A percentile compares a stretch with the other conserved stretches of the same genome.
Evolutionary conservation across 2,329 filamentous ascomycete species (phyloP).

Genomic region (Exophiala sideris): DNA sequence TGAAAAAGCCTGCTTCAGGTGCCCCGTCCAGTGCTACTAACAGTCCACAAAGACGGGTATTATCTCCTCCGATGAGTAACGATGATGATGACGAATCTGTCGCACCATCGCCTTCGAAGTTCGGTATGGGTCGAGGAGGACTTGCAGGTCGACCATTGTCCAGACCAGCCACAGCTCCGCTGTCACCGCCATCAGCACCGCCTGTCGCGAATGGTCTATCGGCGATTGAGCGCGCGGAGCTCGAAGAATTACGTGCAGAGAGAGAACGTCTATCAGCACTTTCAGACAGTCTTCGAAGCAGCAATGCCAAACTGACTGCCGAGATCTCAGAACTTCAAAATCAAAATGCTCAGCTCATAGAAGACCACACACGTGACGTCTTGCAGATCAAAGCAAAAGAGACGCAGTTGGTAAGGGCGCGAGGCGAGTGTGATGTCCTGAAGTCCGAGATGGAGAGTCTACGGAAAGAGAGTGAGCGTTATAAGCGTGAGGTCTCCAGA

Average conservation of each 20-base stretch:
- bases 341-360: conserved; percentile 92
- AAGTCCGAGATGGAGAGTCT: conserved; percentile 83
- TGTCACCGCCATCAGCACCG: conserved; percentile 52
- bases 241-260: conserved; percentile 80
- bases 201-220: conserved; percentile 64
- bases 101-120: conserved; percentile 52
- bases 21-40: conserved; percentile 27
- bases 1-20: conserved; percentile 39
- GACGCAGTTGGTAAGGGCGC: conserved; percentile 87
- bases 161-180: conserved; percentile 61
- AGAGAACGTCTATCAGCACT: conserved; percentile 74
- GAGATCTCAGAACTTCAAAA: conserved; percentile 94
- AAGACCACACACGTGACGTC: conserved; percentile 93
- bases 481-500: conserved; percentile 76
- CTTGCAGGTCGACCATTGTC: conserved; percentile 81
- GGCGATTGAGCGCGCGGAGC: conserved; percentile 81
- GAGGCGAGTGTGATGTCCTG: conserved; percentile 83
- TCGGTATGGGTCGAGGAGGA: conserved; percentile 68
- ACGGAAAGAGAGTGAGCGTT: conserved; percentile 80
- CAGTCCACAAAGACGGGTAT: conserved; percentile 43
- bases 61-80: conserved; percentile 40
- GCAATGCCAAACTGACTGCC: conserved; percentile 75
- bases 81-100: conserved; percentile 44
- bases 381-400: conserved; percentile 98
- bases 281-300: conserved; percentile 75